Base-by-base conservation (phyloP, 208 protist genomes). In the Porcisia deanei region DNA sequence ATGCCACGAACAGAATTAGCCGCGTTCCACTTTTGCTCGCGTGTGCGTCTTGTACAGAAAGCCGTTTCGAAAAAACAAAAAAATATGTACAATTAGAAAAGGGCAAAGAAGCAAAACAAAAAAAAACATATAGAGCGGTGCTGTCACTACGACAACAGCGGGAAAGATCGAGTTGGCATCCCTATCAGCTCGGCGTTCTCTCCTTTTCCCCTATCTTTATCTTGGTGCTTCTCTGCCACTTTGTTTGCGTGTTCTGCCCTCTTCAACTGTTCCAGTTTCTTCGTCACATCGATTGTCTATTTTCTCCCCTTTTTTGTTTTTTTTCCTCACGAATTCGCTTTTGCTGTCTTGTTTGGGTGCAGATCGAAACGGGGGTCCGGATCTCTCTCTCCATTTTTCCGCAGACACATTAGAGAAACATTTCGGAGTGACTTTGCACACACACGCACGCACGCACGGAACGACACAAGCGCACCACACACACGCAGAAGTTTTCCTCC, bases 281-380 rank as follows among this genome's bases (percentile, higher is more conserved):
- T 59, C 0, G 30, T 65, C 60, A 65, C 37, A 45, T 37, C 54
- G 57, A 66, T 18, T 68, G 1, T 71, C 43, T 66, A 55, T 66
- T 43, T 65, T 58, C 54, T 63, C 14, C 59, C 9, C n/a, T 30
- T 47, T 71, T 69, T 60, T 37, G 8, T 43, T 76, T 37, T 60
- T 74, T 30, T n/a, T 74, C 55, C 55, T 74, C 10, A 30, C 30
- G 30, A 30, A 30, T 30, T 30, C 30, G 30, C 30, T 22, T 30
- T 22, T 68, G 2, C 5, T 67, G 71, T 16, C 22, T 14, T 60
- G 14, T 18, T 39, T 71, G 54, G 70, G 67, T 64, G 54, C 18
- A 22, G 22, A 68, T 18, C 66, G 54, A 52, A 12, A 18, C 58
- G 58, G 30, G 30, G 30, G 30, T 30, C 30, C 30, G 30, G 30